Evolutionary conservation across 768 basidiomycete genomes (phyloP), one percentile per base, ranked within the genome.

Genomic region (Macrocybe gigantea): DNA sequence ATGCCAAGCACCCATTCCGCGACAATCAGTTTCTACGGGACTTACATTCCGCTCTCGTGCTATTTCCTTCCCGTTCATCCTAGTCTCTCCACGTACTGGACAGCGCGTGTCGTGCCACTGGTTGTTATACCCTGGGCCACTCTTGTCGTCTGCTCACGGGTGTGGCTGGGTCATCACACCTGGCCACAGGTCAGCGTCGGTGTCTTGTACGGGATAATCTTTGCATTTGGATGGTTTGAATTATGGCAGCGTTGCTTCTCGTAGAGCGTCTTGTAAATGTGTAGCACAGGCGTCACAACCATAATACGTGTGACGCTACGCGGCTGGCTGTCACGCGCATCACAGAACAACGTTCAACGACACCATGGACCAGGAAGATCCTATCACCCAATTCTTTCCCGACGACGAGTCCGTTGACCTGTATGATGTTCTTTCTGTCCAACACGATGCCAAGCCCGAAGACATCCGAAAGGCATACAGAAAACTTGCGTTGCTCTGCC

Each of bases 1-100:
- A 90, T 91, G 88, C 88, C 88, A 5, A 87, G 84, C 52, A 90
- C 88, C 5, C 88, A 91, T 61, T 83, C 88, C 8, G 81, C 85
- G 7, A 68, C 72, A 5, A 85, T 86, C 54, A 71, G 74, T 2
- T 89, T 73, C 65, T 84, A 77, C 57, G 80, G 78, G 7, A 69
- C 74, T 2, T 90, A 79, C 57, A 74, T 80, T 22, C 53, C 73
- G 9, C 67, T 88, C 8, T 79, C 85, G 9, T 78, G 75, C 54
- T 14, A 66, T 5, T 72, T 74, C 56, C 73, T 87, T 10, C 84
- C 85, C 2, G 50, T 80, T 10, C 86, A 88, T 55, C 61, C 70
- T 14, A 72, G 74, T 3, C 61, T 88, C 33, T 75, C 77, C 59
- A n/a, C 51, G 56, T 13, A 53, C 62, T 14, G 32, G 63, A 7